Conservation (phyloP, 2,329 filamentous ascomycete genomes). For the Diaporthe velutina region DNA sequence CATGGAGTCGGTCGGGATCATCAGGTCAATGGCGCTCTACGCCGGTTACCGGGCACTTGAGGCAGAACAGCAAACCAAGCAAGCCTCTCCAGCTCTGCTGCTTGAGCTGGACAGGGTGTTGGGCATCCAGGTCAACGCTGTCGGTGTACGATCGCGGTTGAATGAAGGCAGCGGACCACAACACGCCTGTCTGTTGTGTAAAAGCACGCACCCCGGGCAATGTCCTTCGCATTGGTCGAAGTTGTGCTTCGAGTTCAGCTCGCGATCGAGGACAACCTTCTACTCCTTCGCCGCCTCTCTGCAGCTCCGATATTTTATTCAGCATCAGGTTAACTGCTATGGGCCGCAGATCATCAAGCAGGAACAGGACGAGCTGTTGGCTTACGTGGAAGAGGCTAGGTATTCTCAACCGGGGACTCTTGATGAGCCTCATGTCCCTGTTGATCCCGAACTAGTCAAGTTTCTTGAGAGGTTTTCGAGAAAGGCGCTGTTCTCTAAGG, state of each 20-base stretch:
- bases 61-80: neutral
- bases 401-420: neutral
- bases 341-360: neutral
- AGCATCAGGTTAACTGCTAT: neutral
- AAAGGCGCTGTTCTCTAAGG: neutral
- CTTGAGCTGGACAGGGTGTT: constrained; percentile 4
- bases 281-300: constrained; percentile 1
- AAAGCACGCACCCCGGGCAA: neutral
- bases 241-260: constrained; percentile 10
- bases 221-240: constrained; percentile 5
- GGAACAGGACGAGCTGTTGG: neutral
- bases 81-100: neutral
- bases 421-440: constrained; percentile 8
- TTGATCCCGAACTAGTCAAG: constrained; percentile 10
- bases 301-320: constrained; percentile 15
- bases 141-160: neutral
- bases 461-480: neutral
- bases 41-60: constrained; percentile 11
- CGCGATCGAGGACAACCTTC: neutral
- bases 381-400: constrained; percentile 10
- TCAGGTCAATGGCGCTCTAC: constrained; percentile 15
- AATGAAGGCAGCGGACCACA: neutral
- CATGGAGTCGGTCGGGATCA: neutral
- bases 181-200: neutral
- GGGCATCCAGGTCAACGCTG: neutral